A percentile compares a stretch with the other conserved stretches of the same genome.
phyloP scores from a whole-genome alignment of 2,329 filamentous ascomycete genomes.

The Colletotrichum lentis region DNA sequence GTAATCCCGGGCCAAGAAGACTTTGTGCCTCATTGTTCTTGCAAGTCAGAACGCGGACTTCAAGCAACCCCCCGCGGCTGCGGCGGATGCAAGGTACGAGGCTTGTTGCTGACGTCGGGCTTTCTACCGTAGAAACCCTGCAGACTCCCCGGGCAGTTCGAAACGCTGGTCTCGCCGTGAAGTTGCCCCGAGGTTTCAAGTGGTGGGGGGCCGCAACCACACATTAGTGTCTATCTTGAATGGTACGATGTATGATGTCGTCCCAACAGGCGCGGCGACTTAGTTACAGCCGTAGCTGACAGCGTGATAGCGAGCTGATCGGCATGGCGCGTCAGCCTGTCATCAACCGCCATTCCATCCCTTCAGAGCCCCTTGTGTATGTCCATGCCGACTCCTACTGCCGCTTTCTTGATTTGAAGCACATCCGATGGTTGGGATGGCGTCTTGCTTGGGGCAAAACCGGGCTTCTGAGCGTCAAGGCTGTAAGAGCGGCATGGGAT shows the following conservation, averaged over 20 bases:
- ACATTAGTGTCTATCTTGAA: background rate
- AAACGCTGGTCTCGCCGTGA: constrained; percentile 26
- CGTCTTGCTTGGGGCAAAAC: background rate
- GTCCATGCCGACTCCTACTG: background rate
- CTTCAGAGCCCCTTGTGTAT: background rate
- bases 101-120: background rate
- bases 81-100: background rate
- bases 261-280: constrained; percentile 4
- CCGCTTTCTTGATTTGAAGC: background rate
- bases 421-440: background rate
- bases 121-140: no score
- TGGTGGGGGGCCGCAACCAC: background rate
- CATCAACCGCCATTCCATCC: no score
- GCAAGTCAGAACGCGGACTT: background rate
- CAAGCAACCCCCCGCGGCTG: background rate
- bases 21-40: background rate
- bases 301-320: background rate
- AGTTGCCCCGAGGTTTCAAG: constrained; percentile 17
- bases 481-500: background rate
- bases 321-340: background rate
- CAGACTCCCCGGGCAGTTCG: constrained; percentile 1
- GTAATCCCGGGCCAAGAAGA: background rate
- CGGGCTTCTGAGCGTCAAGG: background rate
- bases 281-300: background rate
- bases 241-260: background rate